These are phyloP conservation scores for Ophiocordyceps robertsii DNA, from an alignment of 2,329 filamentous ascomycete genomes.

Conservation along the genomic window DNA sequence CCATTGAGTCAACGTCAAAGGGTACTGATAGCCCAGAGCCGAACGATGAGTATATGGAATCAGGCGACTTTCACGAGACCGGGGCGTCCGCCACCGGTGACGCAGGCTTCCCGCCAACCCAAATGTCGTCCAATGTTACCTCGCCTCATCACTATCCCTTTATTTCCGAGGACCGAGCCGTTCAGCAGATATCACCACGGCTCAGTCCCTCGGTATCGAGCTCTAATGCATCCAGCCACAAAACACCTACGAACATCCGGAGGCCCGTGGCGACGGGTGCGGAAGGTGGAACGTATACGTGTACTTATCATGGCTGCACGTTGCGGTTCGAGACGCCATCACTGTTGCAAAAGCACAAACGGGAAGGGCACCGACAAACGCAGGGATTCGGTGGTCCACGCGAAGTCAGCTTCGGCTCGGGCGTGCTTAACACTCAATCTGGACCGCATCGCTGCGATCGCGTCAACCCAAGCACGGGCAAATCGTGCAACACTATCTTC, in stretches of 20 bases:
- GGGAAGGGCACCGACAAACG: conserved; percentile 78
- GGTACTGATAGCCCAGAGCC: conserved; percentile 8
- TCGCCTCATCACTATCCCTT: background rate
- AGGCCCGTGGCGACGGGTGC: conserved; percentile 52
- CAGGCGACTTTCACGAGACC: background rate
- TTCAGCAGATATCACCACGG: conserved; percentile 16
- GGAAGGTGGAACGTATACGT: conserved; percentile 85
- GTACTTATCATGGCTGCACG: conserved; percentile 85
- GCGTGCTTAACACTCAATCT: conserved; percentile 68
- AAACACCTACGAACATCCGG: conserved; percentile 21
- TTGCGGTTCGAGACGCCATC: conserved; percentile 78
- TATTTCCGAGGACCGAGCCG: background rate
- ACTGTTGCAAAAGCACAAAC: conserved; percentile 87
- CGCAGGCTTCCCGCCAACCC: background rate
- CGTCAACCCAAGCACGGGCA: conserved; percentile 88
- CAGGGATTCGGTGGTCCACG: conserved; percentile 25
- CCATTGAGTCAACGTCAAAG: conserved; percentile 26
- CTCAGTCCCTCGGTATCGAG: conserved; percentile 31
- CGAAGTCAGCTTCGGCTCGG: conserved; percentile 30
- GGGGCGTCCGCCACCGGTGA: background rate
- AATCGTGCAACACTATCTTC: conserved; percentile 88
- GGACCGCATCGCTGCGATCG: conserved; percentile 88
- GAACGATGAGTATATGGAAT: background rate
- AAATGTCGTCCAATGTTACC: background rate
- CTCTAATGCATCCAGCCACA: conserved; percentile 23